Percentiles rank a stretch among this genome's conserved stretches.
phyloP scores from a whole-genome alignment of 768 basidiomycete genomes.

The Tremella fuciformis region DNA sequence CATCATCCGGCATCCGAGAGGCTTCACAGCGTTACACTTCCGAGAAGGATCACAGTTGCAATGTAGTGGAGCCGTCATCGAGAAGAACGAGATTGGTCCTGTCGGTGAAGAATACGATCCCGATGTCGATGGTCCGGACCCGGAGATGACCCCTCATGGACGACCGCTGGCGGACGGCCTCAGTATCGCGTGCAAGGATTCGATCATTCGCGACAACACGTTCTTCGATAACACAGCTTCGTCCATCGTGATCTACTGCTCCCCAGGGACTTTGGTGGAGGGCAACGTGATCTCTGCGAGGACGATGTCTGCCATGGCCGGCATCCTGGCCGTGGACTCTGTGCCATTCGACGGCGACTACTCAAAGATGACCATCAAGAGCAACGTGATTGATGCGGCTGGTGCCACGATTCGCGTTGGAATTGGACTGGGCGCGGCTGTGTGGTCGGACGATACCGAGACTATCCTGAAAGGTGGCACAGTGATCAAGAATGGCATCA shows the following conservation, averaged over 20 bases:
- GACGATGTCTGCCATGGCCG: conserved; percentile 51
- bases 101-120: conserved; percentile 52
- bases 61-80: conserved; percentile 48
- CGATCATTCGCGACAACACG: conserved; percentile 48
- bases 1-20: conserved; percentile 47
- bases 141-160: conserved; percentile 48
- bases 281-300: conserved; percentile 52
- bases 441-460: conserved; percentile 53
- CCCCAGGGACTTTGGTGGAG: conserved; percentile 52
- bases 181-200: conserved; percentile 53
- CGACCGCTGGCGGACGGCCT: conserved; percentile 55
- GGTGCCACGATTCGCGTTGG: conserved; percentile 52
- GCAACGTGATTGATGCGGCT: conserved; percentile 53
- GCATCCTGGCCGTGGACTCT: conserved; percentile 54
- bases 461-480: conserved; percentile 51
- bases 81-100: conserved; percentile 52
- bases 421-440: conserved; percentile 54
- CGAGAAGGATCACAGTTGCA: conserved; percentile 51
- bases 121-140: conserved; percentile 49
- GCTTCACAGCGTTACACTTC: conserved; percentile 52
- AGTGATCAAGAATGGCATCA: conserved; percentile 50
- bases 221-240: conserved; percentile 55
- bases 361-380: conserved; percentile 48
- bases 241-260: conserved; percentile 53
- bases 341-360: conserved; percentile 54